Evolutionary conservation across 2,329 filamentous ascomycete species (phyloP), one percentile per base, ranked within the genome.

Genomic region (Cercospora sp.): DNA sequence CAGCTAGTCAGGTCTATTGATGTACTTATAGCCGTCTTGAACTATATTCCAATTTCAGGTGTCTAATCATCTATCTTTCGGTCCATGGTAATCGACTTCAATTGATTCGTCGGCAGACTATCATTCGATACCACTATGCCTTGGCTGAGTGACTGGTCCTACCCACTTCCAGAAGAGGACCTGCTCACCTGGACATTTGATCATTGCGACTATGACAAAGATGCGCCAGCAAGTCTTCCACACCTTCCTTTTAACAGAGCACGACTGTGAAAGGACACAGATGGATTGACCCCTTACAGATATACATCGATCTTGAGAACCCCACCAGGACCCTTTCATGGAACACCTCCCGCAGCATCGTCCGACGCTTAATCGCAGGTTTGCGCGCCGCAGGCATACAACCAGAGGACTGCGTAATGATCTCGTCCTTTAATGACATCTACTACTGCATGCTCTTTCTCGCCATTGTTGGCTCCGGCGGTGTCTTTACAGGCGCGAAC

Each of bases 371-470:
- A 6, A 55, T 55, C 49, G 49, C 49, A 5, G 49, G 49, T 3
- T 55, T 55, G 7, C 49, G 49, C 16, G 49, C 24, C 7, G 49
- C 49, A 1, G 49, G 49, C 6, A 55, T 55, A 24, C 49, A 55
- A 9, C 24, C 49, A n/a, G 85, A 85, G 28, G 85, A 88, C 67
- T 84, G 82, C 67, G 82, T 88, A 9, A 83, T 82, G 63, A 80
- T 88, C 45, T 83, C 87, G 69, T 84, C 84, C 0, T 87, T 87
- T 78, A 88, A 88, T 76, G 82, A 87, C 75, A 75, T 75, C 57
- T 72, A 71, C 55, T 78, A 77, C 61, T 75, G 75, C 18, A 69
- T 78, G 24, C 65, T 75, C 63, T 74, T 77, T 60, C 71, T 76
- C 1, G 76, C 73, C 30, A 63, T 77, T 30, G 60, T 77, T 1